phyloP scores from a whole-genome alignment of 129 eudicot species.

The Centaurea solstitialis region DNA sequence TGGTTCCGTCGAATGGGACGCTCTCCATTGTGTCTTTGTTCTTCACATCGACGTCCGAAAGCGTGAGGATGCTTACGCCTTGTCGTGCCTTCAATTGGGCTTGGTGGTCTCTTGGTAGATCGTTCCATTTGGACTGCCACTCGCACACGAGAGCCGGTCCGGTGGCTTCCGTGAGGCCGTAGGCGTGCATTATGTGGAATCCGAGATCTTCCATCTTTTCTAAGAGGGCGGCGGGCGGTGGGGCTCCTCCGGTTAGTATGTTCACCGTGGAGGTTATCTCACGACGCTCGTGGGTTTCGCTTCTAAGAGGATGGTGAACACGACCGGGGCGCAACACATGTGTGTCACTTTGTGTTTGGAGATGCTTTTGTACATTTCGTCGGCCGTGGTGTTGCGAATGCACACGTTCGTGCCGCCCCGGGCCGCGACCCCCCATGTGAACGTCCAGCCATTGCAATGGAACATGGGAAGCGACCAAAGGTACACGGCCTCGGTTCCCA shows the following conservation, averaged over 20 bases:
- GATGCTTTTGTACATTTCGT: slow-evolving; percentile 40
- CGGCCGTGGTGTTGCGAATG: slow-evolving; percentile 44
- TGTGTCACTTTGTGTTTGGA: slow-evolving; percentile 51
- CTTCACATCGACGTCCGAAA: slow-evolving; percentile 39
- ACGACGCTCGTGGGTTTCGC: slow-evolving; percentile 38
- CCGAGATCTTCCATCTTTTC: slow-evolving; percentile 45
- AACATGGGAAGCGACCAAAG: slow-evolving; percentile 76
- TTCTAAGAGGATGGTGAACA: slow-evolving; percentile 47
- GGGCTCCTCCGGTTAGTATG: slow-evolving; percentile 51
- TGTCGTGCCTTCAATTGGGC: slow-evolving; percentile 50
- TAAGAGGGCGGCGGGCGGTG: slow-evolving; percentile 42
- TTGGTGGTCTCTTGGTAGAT: slow-evolving; percentile 19
- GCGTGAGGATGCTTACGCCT: slow-evolving; percentile 40
- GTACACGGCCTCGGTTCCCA: slow-evolving; percentile 46
- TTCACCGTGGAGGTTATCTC: slow-evolving; percentile 25
- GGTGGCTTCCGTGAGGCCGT: slow-evolving; percentile 59
- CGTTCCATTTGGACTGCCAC: slow-evolving; percentile 47
- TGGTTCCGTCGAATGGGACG: slow-evolving; percentile 41
- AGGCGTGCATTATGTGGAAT: slow-evolving; percentile 49
- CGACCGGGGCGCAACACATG: slow-evolving; percentile 62
- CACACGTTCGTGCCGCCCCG: slow-evolving; percentile 68
- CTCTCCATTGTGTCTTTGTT: slow-evolving; percentile 40
- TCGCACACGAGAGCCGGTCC: slow-evolving; percentile 56
- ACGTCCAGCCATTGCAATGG: slow-evolving; percentile 73
- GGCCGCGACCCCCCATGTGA: slow-evolving; percentile 66